Conservation (phyloP, 352 stramenopile genomes). For the Phytophthora ohioensis region DNA sequence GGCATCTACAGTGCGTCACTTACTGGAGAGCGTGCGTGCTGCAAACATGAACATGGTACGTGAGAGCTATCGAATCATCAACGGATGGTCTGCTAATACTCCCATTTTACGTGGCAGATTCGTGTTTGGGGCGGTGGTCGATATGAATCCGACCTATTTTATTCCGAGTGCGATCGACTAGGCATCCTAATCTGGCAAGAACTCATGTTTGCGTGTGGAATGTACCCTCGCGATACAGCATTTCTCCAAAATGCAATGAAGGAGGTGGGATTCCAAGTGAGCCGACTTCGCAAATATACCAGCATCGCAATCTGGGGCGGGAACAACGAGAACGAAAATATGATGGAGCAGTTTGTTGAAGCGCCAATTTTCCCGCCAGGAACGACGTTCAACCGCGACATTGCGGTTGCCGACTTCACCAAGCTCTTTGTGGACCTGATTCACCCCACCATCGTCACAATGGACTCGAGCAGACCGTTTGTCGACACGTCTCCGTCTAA, state of each 20-base stretch:
- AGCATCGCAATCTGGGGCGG: constrained; percentile 91
- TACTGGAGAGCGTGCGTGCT: constrained; percentile 61
- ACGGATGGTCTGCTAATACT: not conserved
- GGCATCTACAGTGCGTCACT: constrained; percentile 46
- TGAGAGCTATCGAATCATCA: not conserved
- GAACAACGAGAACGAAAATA: constrained; percentile 93
- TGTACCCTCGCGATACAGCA: constrained; percentile 75
- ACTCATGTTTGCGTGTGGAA: constrained; percentile 91
- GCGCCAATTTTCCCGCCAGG: constrained; percentile 60
- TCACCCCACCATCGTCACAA: constrained; percentile 51
- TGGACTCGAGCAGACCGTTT: constrained; percentile 73
- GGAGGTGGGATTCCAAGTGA: constrained; percentile 76
- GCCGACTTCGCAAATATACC: constrained; percentile 75
- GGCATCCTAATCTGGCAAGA: constrained; percentile 92
- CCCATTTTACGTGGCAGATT: constrained; percentile 45
- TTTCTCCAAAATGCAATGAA: constrained; percentile 66
- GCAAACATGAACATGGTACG: constrained; percentile 90
- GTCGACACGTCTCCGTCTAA: constrained; percentile 91
- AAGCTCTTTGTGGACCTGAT: constrained; percentile 86
- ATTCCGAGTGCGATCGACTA: constrained; percentile 78
- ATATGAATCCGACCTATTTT: constrained; percentile 89
- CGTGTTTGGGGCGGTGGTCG: constrained; percentile 89
- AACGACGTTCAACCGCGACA: constrained; percentile 74
- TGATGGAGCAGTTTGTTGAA: constrained; percentile 83
- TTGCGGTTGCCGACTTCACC: constrained; percentile 81